Evolutionary conservation across 2,329 filamentous ascomycete species (phyloP), one percentile per base, ranked within the genome.

Genomic region (Fusarium keratoplasticum): DNA sequence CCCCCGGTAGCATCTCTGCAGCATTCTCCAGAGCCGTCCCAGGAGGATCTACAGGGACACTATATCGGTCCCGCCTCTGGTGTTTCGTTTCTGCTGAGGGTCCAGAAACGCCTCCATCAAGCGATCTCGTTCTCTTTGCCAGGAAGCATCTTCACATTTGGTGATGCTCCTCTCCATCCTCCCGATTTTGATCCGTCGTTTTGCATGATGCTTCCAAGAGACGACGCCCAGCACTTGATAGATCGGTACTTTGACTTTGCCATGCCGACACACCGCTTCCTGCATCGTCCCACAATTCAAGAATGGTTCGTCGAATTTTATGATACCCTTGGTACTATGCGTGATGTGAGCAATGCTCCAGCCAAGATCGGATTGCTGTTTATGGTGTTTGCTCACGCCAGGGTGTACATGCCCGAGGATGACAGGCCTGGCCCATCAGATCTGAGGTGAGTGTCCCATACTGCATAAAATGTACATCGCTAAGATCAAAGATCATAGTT

Each of bases 201-300:
- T 31, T 82, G 84, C 73, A 75, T 84, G 75, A 69, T 89, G 77
- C 81, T 84, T 25, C 68, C 86, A 36, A 80, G 82, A 42, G 77
- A 82, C 13, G 79, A 80, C 22, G 77, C 79, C 6, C 73, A 79
- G 47, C 70, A 73, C 1, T 59, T 90, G 25, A 80, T 89, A 0
- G 82, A 84, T 36, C 80, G 87, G 7, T 90, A 90, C 67, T 90
- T 90, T 74, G 88, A 89, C 63, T 89, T 87, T 73, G 87, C 87
- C 1, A 87, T 88, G 66, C 87, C 89, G 2, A 89, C 88, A 0
- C 88, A 90, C 72, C 83, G 88, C 0, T 89, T 89, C 67, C 77
- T 90, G 8, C 88, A 89, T 74, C 81, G 87, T 4, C 86, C 86
- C 0, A 87, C 84, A 0, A 84, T 89, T 4, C 83, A 87, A 65